Evolutionary conservation across 768 basidiomycete species (phyloP), one percentile per base, ranked within the genome.

Genomic region (Mycena crocata): DNA sequence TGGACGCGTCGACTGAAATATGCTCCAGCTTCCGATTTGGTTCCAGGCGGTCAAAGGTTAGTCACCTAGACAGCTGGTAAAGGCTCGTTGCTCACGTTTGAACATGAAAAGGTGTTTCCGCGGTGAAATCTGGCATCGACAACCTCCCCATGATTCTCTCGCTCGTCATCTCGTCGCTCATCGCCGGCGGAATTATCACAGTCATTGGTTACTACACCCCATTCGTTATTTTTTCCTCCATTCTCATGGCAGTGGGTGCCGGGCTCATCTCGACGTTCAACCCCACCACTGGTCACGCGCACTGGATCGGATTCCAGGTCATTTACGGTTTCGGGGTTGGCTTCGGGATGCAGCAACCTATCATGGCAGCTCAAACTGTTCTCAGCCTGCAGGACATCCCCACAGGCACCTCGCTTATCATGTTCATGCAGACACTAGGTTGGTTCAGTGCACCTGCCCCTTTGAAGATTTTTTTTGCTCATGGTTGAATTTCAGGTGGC

Each of bases 1-100:
- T 40, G 14, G 12, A 21, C 35, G 9, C 44, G 12, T 7, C 46
- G 17, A 52, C 57, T 59, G 8, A 45, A 13, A 1, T 15, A 1
- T 19, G n/a, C 35, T 46, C 28, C 46, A 70, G 64, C 35, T 67
- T 8, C 68, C 68, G 2, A 65, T 75, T 14, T 72, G 73, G 61
- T 75, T 73, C 67, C 83, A 84, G 67, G 82, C 81, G 0, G 78
- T 78, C 73, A 81, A 80, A 46, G 80, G 75, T 15, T 73, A 70
- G 12, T 75, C 78, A 8, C 78, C 86, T n/a, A n/a, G n/a, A n/a
- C n/a, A n/a, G n/a, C n/a, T n/a, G 1, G 69, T 64, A 5, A 56
- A 56, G 30, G 48, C 50, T 21, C 45, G 54, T 60, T 28, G 49
- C 49, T 42, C 49, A 49, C 10, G 30, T 30, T n/a, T n/a, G 49